Base-by-base conservation (phyloP, 176 grass and related monocot genomes). In the Pontederia paniculata region DNA sequence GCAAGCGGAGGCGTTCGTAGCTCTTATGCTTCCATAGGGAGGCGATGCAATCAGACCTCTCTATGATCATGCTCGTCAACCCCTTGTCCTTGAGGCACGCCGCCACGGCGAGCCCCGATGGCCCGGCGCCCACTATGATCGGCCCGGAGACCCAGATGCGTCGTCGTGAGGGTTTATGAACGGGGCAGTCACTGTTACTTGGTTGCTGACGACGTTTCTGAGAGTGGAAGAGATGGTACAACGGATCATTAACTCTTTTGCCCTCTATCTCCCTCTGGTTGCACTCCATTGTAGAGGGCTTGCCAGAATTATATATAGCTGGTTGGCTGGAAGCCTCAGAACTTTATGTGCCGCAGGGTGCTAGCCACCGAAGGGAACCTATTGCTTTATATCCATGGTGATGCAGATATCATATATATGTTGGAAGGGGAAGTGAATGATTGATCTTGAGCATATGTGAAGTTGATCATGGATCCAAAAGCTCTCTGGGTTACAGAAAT, bases 1-100 rank as follows among this genome's bases (percentile, higher is more conserved):
- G 94, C 54, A 98, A 87, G 50, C 83, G 87, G 45, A 98, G 94
- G 54, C 94, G 83, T 48, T 98, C 83, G 41, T 98, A 98, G 42
- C 83, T 98, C 66, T 73, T 91, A 52, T 70, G 80, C 57, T 93
- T 83, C 94, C 94, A 98, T 12, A 98, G 77, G 0, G 94, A 81
- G 52, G 94, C 94, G 74, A 98, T 81, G 80, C 83, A 82, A 71
- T 74, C 58, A 60, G 78, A 98, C 45, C 94, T 79, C 73, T 98
- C 94, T 11, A 98, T 69, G 69, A 98, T 22, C 48, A 89, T 65
- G 80, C 94, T 93, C 14, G 44, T 20, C 43, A 98, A 42, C 10
- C 78, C 78, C 70, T 80, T 82, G 62, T 79, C 83, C 71, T 88
- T 82, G 55, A 98, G 83, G 55, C 94, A 93, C 25, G 87, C 94